Evolutionary conservation across 2,329 filamentous ascomycete species (phyloP), one percentile per base, ranked within the genome.

Genomic region (Fusarium beomiforme): DNA sequence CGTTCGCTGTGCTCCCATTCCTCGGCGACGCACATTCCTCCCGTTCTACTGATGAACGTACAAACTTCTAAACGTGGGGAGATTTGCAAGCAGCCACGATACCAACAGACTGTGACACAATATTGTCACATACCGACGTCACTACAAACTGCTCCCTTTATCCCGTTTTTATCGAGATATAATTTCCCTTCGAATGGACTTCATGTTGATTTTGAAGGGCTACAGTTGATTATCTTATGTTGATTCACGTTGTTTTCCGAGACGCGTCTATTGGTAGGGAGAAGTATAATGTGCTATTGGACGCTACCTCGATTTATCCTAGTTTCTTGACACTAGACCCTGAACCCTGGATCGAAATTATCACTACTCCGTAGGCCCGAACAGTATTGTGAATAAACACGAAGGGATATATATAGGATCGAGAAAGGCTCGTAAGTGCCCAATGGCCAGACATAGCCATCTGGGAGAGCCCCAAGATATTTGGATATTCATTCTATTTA

Each of bases 11-110:
- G 23, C 51, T 54, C 58, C 69, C 41, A 72, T 71, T 72, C 47
- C 34, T 66, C 21, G 60, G 60, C 33, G 34, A 70, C 69, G 56
- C 69, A 61, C 69, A 71, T 71, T 71, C 69, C 69, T 71, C n/a
- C n/a, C 21, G 47, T 72, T 46, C 24, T 37, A 44, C 50, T 23
- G 69, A 72, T 72, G 13, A 53, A 67, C 62, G 42, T 44, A 34
- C 23, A 33, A 43, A 36, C 41, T 54, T 43, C 56, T 37, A 26
- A 43, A 62, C 33, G 37, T 54, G 50, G 55, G 41, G 64, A 56
- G 61, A 72, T 67, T 67, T 67, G 50, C 53, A 50, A 59, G 29
- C 65, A 64, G 69, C 69, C 69, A 72, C 69, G 69, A 72, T 72
- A 72, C 61, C 69, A 53, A 10, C 24, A 51, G n/a, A n/a, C 41